These are phyloP conservation scores for Ormosia semicastrata DNA, from an alignment of 306 rosid genomes.

Conservation along the genomic window DNA sequence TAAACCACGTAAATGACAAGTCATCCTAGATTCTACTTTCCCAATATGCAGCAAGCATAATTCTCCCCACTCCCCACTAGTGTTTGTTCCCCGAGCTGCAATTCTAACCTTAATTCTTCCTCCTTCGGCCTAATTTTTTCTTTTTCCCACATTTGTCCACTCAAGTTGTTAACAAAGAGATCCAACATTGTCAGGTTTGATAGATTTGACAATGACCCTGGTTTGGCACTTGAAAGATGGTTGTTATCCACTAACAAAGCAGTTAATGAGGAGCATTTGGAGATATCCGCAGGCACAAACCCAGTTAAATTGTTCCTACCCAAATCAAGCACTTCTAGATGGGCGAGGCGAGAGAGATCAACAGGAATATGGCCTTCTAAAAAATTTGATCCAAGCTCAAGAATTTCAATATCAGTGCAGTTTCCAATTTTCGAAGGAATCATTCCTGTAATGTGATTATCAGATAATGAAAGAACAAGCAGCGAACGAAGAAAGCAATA, in stretches of 20 bases:
- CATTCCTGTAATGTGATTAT: slow-evolving; percentile 58
- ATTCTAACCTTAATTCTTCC: too few species aligned
- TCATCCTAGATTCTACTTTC: too few species aligned
- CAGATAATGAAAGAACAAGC: slow-evolving; percentile 66
- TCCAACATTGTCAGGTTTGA: slow-evolving; percentile 57
- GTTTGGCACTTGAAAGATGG: slow-evolving; percentile 65
- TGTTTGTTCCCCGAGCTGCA: too few species aligned
- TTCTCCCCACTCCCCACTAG: too few species aligned
- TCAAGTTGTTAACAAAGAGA: slow-evolving; percentile 78
- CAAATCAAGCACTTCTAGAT: slow-evolving; percentile 65
- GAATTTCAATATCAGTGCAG: slow-evolving; percentile 58
- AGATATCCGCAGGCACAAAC: slow-evolving; percentile 66
- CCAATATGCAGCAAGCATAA: too few species aligned
- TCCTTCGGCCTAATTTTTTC: too few species aligned
- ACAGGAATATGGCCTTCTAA: slow-evolving; percentile 60
- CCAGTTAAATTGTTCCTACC: slow-evolving; percentile 72
- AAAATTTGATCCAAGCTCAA: slow-evolving; percentile 65
- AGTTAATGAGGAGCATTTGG: slow-evolving; percentile 58
- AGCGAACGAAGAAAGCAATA: slow-evolving; percentile 80
- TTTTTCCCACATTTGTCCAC: slow-evolving; percentile 43
- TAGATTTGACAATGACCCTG: slow-evolving; percentile 58
- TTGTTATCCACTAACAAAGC: slow-evolving; percentile 56
- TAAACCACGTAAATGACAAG: too few species aligned
- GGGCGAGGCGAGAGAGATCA: slow-evolving; percentile 64
- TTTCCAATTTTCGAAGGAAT: slow-evolving; percentile 80